Conservation (phyloP, 345 rosid species). For the Murraya koenigii region DNA sequence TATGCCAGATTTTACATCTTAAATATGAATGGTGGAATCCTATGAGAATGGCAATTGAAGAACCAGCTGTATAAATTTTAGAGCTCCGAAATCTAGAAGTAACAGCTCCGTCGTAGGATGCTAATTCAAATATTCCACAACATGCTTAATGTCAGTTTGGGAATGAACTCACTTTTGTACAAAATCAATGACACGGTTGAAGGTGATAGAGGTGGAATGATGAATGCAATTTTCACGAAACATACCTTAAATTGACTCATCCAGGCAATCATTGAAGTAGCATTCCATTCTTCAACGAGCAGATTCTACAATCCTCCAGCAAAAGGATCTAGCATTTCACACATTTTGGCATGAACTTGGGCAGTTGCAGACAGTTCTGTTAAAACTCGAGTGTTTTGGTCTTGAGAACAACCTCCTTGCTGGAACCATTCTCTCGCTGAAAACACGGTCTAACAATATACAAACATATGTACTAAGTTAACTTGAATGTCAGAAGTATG, state of each 20-base stretch:
- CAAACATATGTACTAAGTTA: neutral
- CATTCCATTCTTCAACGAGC: neutral
- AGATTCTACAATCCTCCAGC: neutral
- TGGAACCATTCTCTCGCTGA: neutral
- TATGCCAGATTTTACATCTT: too few species aligned
- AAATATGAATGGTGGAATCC: neutral
- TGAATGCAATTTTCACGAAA: neutral
- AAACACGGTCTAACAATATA: neutral
- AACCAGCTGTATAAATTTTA: neutral
- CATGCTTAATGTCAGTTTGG: neutral
- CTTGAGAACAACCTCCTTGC: neutral
- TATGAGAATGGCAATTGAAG: neutral
- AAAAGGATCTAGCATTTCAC: neutral
- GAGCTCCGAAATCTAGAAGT: neutral
- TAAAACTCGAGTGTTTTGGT: neutral
- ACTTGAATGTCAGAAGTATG: neutral
- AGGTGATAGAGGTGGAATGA: neutral
- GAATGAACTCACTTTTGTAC: neutral
- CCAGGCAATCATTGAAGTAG: neutral
- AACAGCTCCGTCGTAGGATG: neutral
- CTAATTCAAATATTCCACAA: neutral
- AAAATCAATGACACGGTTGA: neutral
- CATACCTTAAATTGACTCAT: neutral
- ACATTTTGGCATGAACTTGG: neutral
- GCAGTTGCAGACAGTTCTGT: neutral